Evolutionary conservation across 1,139 yeast species (phyloP).

Genomic region (Blastobotrys apis): DNA sequence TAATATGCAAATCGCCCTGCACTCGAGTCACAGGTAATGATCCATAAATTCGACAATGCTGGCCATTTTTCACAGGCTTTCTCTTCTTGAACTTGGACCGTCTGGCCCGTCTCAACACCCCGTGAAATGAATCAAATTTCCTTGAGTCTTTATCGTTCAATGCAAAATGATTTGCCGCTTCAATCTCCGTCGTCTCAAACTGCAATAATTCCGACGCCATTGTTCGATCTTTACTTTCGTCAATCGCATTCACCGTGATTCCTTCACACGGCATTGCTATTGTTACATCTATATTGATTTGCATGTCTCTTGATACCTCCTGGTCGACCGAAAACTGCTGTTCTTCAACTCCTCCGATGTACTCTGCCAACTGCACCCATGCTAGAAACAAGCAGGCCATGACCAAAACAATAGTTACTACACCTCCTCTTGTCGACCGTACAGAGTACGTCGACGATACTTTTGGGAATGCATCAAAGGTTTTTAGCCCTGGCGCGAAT

Average conservation of each 20-base stretch:
- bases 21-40: constrained; percentile 83
- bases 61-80: constrained; percentile 41
- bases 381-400: constrained; percentile 60
- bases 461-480: constrained; percentile 91
- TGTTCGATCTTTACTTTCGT: constrained; percentile 69
- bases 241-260: constrained; percentile 72
- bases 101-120: constrained; percentile 25
- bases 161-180: constrained; percentile 16
- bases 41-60: constrained; percentile 89
- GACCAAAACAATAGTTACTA: constrained; percentile 62
- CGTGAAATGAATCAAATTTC: constrained; percentile 22
- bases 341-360: constrained; percentile 75
- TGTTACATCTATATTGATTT: constrained; percentile 72
- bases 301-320: constrained; percentile 54
- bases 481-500: constrained; percentile 28
- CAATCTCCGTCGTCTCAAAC: constrained; percentile 30
- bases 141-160: constrained; percentile 15
- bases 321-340: constrained; percentile 68
- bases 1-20: constrained; percentile 77
- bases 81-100: constrained; percentile 54
- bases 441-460: constrained; percentile 73
- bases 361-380: constrained; percentile 87
- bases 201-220: constrained; percentile 72
- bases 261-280: constrained; percentile 82
- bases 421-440: constrained; percentile 71